Percentiles rank a stretch among this genome's conserved stretches.
Evolutionary conservation across 352 stramenopile genomes (phyloP).

Genomic region (Pilasporangium apinafurcum): DNA sequence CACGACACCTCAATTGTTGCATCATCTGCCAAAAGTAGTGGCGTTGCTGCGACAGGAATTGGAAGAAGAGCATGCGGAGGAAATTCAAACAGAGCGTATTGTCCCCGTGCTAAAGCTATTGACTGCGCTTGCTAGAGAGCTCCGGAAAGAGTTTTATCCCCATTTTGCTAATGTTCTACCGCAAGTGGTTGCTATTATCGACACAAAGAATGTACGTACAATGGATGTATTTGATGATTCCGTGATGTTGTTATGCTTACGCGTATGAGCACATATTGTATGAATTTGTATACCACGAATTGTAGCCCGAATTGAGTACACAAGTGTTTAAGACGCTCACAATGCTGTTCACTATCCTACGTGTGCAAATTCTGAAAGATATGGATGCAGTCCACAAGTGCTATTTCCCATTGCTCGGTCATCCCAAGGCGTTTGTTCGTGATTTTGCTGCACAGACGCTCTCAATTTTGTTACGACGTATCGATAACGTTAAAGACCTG

Average conservation of each 20-base stretch:
- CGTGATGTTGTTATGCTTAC: neutral
- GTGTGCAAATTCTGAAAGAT: conserved; percentile 75
- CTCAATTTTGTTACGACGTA: conserved; percentile 70
- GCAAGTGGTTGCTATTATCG: conserved; percentile 67
- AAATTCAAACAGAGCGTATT: conserved; percentile 70
- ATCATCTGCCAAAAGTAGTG: conserved; percentile 74
- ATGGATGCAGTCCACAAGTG: conserved; percentile 89
- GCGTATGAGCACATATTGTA: no score
- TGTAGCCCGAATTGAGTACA: conserved; percentile 79
- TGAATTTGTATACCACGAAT: neutral
- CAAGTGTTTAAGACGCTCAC: conserved; percentile 89
- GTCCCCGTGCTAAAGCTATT: conserved; percentile 77
- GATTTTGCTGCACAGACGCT: conserved; percentile 87
- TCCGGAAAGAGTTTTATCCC: conserved; percentile 85
- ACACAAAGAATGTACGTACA: conserved; percentile 73
- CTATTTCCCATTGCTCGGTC: conserved; percentile 86
- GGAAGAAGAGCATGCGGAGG: conserved; percentile 27
- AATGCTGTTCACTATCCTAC: conserved; percentile 86
- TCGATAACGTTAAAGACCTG: conserved; percentile 72
- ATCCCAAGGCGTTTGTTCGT: conserved; percentile 83
- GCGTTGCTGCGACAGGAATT: conserved; percentile 56
- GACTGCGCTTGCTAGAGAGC: conserved; percentile 70
- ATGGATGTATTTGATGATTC: neutral
- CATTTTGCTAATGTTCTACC: conserved; percentile 61
- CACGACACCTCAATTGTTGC: conserved; percentile 78